Evolutionary conservation across 2,329 filamentous ascomycete species (phyloP), one percentile per base, ranked within the genome.

Genomic region (Trichoderma citrinoviride): DNA sequence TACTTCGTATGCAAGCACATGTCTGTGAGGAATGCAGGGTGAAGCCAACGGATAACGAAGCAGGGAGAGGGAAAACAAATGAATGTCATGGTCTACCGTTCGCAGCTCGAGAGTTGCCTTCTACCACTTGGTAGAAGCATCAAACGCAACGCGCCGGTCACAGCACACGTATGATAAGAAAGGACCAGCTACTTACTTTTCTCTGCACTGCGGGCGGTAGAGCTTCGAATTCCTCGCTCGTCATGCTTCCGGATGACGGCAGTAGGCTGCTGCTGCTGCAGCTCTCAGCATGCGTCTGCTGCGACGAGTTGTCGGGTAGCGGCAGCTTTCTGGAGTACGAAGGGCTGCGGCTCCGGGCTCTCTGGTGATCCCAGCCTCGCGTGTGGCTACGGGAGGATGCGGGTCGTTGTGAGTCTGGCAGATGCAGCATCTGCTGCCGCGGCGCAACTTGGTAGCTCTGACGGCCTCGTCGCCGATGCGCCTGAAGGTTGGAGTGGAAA

Each of bases 181-280:
- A 37, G 8, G 33, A 50, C 27, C 25, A 15, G 37, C 25, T 5
- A 67, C 83, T 79, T 76, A 87, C 84, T 78, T 87, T 87, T 74
- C 84, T 79, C 71, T 82, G 79, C 61, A 87, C 79, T 17, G 83
- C 82, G 25, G 81, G 81, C 21, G 84, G 84, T 12, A 86, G 75
- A 46, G 80, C 79, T 68, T 85, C 81, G 66, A 84, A 85, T 60
- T 79, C 77, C 37, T 76, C 72, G 66, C 69, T 77, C 1, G 78
- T 78, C 68, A 78, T 76, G 23, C 67, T 68, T 54, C 67, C 69
- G 33, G 73, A 72, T 23, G 74, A 71, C 55, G 72, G 67, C n/a
- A 67, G 67, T 37, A 14, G 10, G 33, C 33, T 14, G 58, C 65
- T 14, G 58, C 65, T 69, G n/a, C 23, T n/a, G 41, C 21, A 23